Percentiles rank a stretch among this genome's conserved stretches.
phyloP scores from a whole-genome alignment of 2,329 filamentous ascomycete species.

The Colletotrichum cereale region DNA sequence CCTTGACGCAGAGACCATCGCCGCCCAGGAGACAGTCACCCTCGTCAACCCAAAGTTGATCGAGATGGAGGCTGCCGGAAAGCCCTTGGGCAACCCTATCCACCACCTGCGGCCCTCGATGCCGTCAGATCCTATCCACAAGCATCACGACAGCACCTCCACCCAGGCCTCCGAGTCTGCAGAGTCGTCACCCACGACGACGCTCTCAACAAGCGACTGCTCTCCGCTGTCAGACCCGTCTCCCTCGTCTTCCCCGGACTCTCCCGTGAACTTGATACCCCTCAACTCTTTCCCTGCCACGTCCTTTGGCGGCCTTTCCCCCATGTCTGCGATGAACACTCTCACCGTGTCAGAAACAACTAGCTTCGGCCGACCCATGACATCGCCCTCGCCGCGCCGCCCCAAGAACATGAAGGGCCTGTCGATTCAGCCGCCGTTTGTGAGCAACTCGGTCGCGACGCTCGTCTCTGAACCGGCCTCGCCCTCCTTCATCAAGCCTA shows the following conservation, averaged over 20 bases:
- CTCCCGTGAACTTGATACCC: constrained; percentile 80
- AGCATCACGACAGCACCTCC: constrained; percentile 82
- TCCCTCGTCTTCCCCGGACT: constrained; percentile 92
- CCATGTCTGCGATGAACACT: constrained; percentile 56
- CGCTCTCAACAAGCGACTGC: constrained; percentile 91
- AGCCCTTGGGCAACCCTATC: constrained; percentile 53
- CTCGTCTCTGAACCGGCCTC: constrained; percentile 76
- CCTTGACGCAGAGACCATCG: constrained; percentile 69
- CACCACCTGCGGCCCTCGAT: constrained; percentile 55
- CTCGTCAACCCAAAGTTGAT: constrained; percentile 67
- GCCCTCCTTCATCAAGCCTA: constrained; percentile 84
- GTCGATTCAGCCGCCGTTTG: constrained; percentile 77
- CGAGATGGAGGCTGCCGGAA: constrained; percentile 56
- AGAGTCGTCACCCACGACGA: constrained; percentile 95
- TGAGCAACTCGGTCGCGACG: constrained; percentile 56
- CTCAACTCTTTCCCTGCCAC: constrained; percentile 76
- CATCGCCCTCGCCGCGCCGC: constrained; percentile 77
- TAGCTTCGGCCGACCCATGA: constrained; percentile 69
- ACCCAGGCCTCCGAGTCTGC: constrained; percentile 85
- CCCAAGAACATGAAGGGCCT: constrained; percentile 88
- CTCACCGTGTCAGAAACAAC: constrained; percentile 58
- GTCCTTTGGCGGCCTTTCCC: constrained; percentile 62
- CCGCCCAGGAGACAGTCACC: constrained; percentile 65
- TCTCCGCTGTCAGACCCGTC: constrained; percentile 91
- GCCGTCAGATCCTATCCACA: constrained; percentile 67